A percentile compares a stretch with the other conserved stretches of the same genome.
phyloP scores from a whole-genome alignment of 345 rosid species.

The Populus euphratica region DNA sequence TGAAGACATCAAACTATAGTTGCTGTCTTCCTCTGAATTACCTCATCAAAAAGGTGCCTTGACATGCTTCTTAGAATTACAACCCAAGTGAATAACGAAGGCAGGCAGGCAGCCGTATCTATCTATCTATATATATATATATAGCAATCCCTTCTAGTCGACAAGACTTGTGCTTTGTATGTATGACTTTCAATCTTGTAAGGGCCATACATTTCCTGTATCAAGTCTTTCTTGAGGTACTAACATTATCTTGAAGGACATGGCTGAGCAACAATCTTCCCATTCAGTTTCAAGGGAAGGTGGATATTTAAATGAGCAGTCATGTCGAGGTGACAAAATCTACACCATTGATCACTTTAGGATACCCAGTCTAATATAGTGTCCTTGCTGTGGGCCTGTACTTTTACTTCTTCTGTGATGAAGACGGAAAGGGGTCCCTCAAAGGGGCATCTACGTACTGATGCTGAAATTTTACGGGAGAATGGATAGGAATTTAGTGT shows the following conservation, averaged over 20 bases:
- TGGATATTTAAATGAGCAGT: conserved; percentile 8
- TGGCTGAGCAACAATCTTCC: conserved; percentile 17
- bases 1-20: not conserved
- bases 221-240: conserved; percentile 7
- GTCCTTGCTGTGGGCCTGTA: conserved; percentile 26
- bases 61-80: not conserved
- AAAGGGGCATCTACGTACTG: not conserved
- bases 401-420: conserved; percentile 16
- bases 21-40: conserved; percentile 8
- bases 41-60: not conserved
- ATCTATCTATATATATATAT: not conserved
- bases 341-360: conserved; percentile 5
- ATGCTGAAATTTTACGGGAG: conserved; percentile 19
- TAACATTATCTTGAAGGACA: conserved; percentile 17
- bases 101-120: not conserved
- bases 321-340: conserved; percentile 1
- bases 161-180: not conserved
- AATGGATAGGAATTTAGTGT: not conserved
- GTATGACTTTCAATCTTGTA: not conserved
- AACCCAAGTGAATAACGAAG: not conserved
- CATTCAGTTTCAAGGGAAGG: conserved; percentile 1
- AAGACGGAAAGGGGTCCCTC: conserved; percentile 21
- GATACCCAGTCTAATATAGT: conserved; percentile 1
- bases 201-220: conserved; percentile 3
- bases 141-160: not conserved